These are phyloP conservation scores for Fagus sylvatica DNA, from an alignment of 306 rosid species.

Conservation along the genomic window DNA sequence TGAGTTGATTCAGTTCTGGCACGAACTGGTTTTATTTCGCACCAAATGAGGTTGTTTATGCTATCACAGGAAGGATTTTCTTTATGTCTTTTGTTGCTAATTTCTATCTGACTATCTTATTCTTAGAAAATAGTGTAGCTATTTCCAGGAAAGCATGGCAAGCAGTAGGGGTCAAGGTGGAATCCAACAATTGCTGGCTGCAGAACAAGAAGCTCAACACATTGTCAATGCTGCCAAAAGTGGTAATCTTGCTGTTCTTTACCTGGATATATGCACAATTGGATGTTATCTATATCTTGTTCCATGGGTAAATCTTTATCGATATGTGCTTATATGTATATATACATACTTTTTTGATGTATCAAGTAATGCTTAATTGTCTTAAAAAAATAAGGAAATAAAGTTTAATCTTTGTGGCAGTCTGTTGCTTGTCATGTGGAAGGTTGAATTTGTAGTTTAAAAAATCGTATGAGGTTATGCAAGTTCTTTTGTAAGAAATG, in stretches of 20 bases:
- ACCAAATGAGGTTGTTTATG: not conserved
- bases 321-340: not conserved
- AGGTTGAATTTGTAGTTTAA: conserved; percentile 5
- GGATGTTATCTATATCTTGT: not conserved
- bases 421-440: conserved; percentile 2
- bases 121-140: not conserved
- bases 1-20: not conserved
- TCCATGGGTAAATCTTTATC: not conserved
- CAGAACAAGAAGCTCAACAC: conserved; percentile 96
- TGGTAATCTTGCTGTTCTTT: conserved; percentile 44
- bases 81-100: conserved; percentile 7
- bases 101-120: conserved; percentile 12
- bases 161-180: conserved; percentile 86
- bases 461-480: not conserved
- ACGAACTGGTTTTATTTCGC: not conserved
- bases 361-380: not conserved
- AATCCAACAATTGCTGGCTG: conserved; percentile 94
- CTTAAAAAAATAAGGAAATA: not conserved
- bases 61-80: not conserved
- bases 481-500: not conserved
- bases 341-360: not conserved
- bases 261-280: not conserved
- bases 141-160: conserved; percentile 63
- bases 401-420: not conserved
- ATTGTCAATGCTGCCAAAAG: conserved; percentile 87